Percentiles rank a stretch among this genome's conserved stretches.
phyloP scores from a whole-genome alignment of 495 filamentous ascomycete genomes.

The Hypoxylon crocopeplum region DNA sequence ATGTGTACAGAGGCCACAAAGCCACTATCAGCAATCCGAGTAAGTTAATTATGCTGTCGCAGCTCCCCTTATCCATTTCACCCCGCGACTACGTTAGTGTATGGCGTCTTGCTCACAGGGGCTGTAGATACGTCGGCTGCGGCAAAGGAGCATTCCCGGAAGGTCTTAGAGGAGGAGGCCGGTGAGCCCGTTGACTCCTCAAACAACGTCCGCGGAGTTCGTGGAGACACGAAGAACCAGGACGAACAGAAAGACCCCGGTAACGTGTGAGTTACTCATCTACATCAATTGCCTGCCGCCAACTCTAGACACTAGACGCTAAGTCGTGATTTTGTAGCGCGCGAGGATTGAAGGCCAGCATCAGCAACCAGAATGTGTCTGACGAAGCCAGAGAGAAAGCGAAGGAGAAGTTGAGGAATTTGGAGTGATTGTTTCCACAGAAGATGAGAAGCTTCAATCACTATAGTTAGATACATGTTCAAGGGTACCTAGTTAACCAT shows the following conservation, averaged over 20 bases:
- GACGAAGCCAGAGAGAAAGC: constrained; percentile 56
- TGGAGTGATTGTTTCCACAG: too few species aligned
- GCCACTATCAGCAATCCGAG: constrained; percentile 56
- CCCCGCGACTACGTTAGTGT: too few species aligned
- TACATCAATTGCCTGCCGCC: too few species aligned
- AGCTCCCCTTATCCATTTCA: too few species aligned
- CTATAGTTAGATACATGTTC: too few species aligned
- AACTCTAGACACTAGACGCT: too few species aligned
- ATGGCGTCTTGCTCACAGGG: constrained; percentile 10
- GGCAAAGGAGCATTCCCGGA: constrained; percentile 51
- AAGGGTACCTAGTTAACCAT: too few species aligned
- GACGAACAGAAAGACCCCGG: constrained; percentile 48
- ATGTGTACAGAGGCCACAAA: constrained; percentile 57
- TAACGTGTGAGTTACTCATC: constrained; percentile 45
- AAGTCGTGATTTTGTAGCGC: constrained; percentile 10
- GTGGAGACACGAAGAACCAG: not conserved
- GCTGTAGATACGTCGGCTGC: constrained; percentile 51
- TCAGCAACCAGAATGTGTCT: constrained; percentile 56
- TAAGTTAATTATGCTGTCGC: constrained; percentile 32
- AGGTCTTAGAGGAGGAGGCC: constrained; percentile 48
- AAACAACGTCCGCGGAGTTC: constrained; percentile 10
- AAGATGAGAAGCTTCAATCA: too few species aligned
- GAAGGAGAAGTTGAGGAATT: constrained; percentile 44
- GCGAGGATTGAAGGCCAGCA: constrained; percentile 52
- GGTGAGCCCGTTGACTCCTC: constrained; percentile 40